Evolutionary conservation across 805 yeast species (phyloP).

Genomic region (Naumovozyma dairenensis): DNA sequence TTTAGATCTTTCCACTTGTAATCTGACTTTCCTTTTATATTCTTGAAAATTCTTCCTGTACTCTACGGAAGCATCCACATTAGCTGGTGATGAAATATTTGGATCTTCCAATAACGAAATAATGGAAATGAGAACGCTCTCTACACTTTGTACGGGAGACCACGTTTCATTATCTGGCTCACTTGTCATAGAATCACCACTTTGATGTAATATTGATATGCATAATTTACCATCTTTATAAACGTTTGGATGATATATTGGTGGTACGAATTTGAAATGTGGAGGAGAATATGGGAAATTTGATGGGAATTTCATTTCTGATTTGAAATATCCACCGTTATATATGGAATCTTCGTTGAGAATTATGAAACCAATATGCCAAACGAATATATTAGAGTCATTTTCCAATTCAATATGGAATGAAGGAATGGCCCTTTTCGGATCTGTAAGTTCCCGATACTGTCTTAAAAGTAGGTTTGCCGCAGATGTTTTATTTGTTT

Average conservation of each 20-base stretch:
- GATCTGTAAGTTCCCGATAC: conserved; percentile 86
- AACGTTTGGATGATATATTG: conserved; percentile 91
- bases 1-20: conserved; percentile 77
- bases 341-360: conserved; percentile 80
- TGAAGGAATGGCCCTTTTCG: conserved; percentile 67
- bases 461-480: conserved; percentile 87
- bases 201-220: conserved; percentile 83
- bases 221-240: conserved; percentile 92
- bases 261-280: conserved; percentile 81
- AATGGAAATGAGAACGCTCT: conserved; percentile 79
- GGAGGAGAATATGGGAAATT: conserved; percentile 94
- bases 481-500: no score
- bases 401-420: conserved; percentile 62
- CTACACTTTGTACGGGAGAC: conserved; percentile 91
- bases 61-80: conserved; percentile 89
- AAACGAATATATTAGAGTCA: conserved; percentile 46
- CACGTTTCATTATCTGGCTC: conserved; percentile 92
- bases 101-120: conserved; percentile 90
- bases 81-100: conserved; percentile 87
- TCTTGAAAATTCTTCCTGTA: conserved; percentile 74
- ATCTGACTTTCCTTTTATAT: conserved; percentile 62
- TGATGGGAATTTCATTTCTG: conserved; percentile 85
- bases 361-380: conserved; percentile 91
- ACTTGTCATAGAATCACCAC: conserved; percentile 83
- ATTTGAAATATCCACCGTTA: conserved; percentile 90